Evolutionary conservation across 495 filamentous ascomycete genomes (phyloP).

Genomic region (Aspergillus hancockii): DNA sequence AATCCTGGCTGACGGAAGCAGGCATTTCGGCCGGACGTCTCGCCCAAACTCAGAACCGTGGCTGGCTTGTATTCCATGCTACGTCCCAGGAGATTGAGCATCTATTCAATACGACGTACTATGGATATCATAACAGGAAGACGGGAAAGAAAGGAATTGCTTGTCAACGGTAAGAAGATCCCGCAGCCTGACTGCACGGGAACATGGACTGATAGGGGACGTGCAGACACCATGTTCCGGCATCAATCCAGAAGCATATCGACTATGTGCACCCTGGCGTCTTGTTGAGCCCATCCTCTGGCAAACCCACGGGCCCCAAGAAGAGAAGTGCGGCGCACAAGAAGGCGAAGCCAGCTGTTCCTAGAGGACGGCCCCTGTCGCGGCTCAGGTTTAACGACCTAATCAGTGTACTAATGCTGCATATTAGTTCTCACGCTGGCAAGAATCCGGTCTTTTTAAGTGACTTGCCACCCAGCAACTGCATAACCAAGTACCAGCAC

Average conservation of each 20-base stretch:
- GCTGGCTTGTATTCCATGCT: conserved; percentile 60
- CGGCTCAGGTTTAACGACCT: too few relatives aligned
- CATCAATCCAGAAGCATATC: conserved; percentile 49
- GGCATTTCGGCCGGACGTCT: conserved; percentile 52
- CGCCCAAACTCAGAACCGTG: conserved; percentile 49
- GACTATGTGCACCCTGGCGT: conserved; percentile 63
- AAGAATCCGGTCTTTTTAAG: conserved; percentile 14
- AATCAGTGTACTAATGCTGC: too few relatives aligned
- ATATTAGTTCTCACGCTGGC: too few relatives aligned
- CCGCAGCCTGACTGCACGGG: background rate
- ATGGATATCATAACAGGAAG: conserved; percentile 51
- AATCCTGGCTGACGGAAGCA: conserved; percentile 43
- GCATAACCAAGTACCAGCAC: too few relatives aligned
- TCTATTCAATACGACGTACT: conserved; percentile 61
- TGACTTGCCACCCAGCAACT: too few relatives aligned
- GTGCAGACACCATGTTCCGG: conserved; percentile 53
- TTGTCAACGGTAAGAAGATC: conserved; percentile 41
- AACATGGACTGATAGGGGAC: conserved; percentile 9
- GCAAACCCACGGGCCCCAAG: conserved; percentile 12
- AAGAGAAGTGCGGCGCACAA: conserved; percentile 22
- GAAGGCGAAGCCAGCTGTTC: background rate
- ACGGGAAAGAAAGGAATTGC: conserved; percentile 48
- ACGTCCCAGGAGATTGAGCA: conserved; percentile 56
- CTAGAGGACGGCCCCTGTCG: background rate
- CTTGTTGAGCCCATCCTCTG: conserved; percentile 30